These are phyloP conservation scores for Phytophthora europaea DNA, from an alignment of 352 stramenopile species.

Conservation along the genomic window DNA sequence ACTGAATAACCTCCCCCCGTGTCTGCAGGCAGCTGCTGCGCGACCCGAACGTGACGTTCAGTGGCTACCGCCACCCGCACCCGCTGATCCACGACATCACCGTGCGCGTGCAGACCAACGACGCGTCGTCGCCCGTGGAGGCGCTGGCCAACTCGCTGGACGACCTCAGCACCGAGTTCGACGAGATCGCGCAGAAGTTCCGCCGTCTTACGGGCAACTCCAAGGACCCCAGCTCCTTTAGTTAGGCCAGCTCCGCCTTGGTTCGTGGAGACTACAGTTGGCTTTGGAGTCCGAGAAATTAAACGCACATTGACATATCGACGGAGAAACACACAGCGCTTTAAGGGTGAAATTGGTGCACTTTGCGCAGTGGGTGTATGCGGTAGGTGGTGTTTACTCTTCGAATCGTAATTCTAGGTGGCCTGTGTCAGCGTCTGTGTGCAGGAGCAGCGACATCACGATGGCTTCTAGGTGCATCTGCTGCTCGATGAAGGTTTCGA, in stretches of 20 bases:
- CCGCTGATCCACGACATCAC: slow-evolving; percentile 97
- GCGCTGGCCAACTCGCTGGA: slow-evolving; percentile 86
- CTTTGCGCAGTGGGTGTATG: background rate
- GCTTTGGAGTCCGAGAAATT: background rate
- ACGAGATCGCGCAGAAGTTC: slow-evolving; percentile 89
- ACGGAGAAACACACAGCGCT: slow-evolving; percentile 26
- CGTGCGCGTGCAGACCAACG: slow-evolving; percentile 94
- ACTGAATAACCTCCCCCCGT: background rate
- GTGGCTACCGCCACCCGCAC: slow-evolving; percentile 97
- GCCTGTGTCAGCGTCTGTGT: slow-evolving; percentile 30
- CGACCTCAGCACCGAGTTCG: slow-evolving; percentile 89
- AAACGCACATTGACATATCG: background rate
- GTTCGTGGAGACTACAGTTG: background rate
- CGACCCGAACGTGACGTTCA: slow-evolving; percentile 92
- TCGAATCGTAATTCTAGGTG: slow-evolving; percentile 61
- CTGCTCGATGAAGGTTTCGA: slow-evolving; percentile 66
- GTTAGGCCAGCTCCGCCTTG: slow-evolving; percentile 42
- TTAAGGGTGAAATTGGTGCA: slow-evolving; percentile 11
- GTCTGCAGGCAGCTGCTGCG: slow-evolving; percentile 84
- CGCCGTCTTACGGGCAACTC: slow-evolving; percentile 83
- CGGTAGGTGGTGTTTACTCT: slow-evolving; percentile 35
- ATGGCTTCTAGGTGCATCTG: slow-evolving; percentile 73
- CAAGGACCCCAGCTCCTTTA: slow-evolving; percentile 88
- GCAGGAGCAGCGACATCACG: slow-evolving; percentile 60
- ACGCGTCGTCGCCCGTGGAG: slow-evolving; percentile 86